phyloP scores from a whole-genome alignment of 306 rosid genomes.

The Leucaena leucocephala region DNA sequence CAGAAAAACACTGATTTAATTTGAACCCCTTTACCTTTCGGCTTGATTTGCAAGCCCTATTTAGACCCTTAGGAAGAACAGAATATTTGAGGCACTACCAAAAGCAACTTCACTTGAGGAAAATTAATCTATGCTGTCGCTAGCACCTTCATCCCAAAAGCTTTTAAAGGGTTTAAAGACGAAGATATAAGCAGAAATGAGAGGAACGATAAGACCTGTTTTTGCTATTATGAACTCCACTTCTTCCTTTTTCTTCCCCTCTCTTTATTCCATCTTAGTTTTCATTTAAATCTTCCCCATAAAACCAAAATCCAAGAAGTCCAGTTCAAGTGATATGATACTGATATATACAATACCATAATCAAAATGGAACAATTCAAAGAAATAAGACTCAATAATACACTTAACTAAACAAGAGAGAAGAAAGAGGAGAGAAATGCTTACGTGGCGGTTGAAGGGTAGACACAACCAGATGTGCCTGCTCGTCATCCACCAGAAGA shows the following conservation, averaged over 20 bases:
- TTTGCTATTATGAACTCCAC: background rate
- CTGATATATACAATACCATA: background rate
- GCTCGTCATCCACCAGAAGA: slow-evolving; percentile 25
- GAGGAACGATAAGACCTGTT: background rate
- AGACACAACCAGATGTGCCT: slow-evolving; percentile 64
- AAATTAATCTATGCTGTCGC: background rate
- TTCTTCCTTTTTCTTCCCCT: too few relatives aligned
- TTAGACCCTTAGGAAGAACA: background rate
- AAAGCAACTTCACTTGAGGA: background rate
- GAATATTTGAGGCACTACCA: background rate
- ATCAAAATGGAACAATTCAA: background rate
- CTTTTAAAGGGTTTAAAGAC: background rate
- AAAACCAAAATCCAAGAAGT: background rate
- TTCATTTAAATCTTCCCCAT: background rate
- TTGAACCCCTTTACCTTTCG: too few relatives aligned
- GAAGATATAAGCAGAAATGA: background rate
- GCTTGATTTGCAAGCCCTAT: background rate
- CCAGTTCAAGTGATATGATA: background rate
- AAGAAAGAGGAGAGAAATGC: background rate
- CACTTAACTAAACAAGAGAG: background rate
- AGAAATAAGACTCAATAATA: background rate
- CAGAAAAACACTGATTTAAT: background rate
- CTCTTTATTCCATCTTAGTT: background rate
- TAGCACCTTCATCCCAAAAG: background rate
- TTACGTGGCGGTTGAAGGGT: slow-evolving; percentile 75